phyloP scores from a whole-genome alignment of 805 yeast genomes.

The Allodekkera sacchari region DNA sequence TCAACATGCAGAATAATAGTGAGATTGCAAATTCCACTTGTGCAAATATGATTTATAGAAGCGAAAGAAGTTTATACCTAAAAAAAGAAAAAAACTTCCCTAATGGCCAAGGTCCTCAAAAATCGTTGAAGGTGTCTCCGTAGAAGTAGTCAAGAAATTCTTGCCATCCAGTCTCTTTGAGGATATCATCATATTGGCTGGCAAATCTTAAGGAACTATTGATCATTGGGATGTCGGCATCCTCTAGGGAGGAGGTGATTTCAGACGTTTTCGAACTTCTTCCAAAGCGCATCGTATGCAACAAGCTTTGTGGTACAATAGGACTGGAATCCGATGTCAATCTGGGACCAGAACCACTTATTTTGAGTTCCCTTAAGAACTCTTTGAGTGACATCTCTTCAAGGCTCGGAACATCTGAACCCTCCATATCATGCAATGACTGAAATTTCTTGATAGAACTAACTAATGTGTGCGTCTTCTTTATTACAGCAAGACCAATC shows the following conservation, averaged over 20 bases:
- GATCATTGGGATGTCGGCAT: background rate
- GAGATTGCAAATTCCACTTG: no score
- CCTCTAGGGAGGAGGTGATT: no score
- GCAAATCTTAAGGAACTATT: background rate
- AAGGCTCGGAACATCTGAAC: slow-evolving; percentile 7
- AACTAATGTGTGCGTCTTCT: slow-evolving; percentile 13
- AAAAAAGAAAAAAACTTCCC: no score
- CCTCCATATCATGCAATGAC: slow-evolving; percentile 4
- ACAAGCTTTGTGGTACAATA: no score
- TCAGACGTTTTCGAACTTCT: no score
- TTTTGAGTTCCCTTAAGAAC: slow-evolving; percentile 6
- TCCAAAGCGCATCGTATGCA: no score
- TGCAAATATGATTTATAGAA: no score
- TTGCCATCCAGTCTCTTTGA: slow-evolving; percentile 19
- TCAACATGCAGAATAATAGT: no score
- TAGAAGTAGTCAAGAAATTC: slow-evolving; percentile 17
- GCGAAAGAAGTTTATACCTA: no score
- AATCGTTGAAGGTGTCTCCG: no score
- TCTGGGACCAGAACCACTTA: slow-evolving; percentile 2
- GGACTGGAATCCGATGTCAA: background rate
- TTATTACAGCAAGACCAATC: slow-evolving; percentile 18
- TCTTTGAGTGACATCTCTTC: slow-evolving; percentile 11
- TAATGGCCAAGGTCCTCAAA: no score
- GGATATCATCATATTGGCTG: slow-evolving; percentile 2
- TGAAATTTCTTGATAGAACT: slow-evolving; percentile 13